Percentiles rank a stretch among this genome's conserved stretches.
These are phyloP conservation scores for Spathaspora girioi DNA, from an alignment of 805 yeast genomes.

Conservation along the genomic window DNA sequence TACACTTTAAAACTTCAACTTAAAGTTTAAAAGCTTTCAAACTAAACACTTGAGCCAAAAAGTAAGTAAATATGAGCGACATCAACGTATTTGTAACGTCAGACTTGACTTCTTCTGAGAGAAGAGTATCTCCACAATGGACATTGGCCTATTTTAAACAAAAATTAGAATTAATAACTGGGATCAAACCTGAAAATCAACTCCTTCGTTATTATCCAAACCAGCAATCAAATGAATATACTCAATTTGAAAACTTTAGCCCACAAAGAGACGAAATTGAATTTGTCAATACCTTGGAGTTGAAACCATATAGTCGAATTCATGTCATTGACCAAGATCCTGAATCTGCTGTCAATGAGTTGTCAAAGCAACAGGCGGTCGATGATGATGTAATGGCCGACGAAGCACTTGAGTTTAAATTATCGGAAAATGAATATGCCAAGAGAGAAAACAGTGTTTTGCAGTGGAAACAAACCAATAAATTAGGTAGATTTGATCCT, in stretches of 20 bases:
- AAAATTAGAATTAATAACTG: conserved; percentile 67
- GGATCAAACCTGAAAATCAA: conserved; percentile 61
- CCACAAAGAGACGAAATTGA: conserved; percentile 12
- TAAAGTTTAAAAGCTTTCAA: too few relatives aligned
- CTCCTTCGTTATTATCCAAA: conserved; percentile 43
- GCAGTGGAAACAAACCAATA: conserved; percentile 69
- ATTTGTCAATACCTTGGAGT: conserved; percentile 19
- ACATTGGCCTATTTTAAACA: conserved; percentile 47
- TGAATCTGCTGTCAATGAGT: conserved; percentile 45
- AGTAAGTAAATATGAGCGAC: conserved; percentile 25
- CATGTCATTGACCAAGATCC: conserved; percentile 58
- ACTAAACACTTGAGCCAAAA: too few relatives aligned
- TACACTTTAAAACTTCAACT: too few relatives aligned
- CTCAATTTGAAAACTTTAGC: conserved; percentile 13
- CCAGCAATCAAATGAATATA: conserved; percentile 33
- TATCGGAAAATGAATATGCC: conserved; percentile 62
- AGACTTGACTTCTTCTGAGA: conserved; percentile 62
- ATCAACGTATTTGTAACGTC: conserved; percentile 60
- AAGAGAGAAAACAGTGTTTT: conserved; percentile 59
- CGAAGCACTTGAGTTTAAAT: conserved; percentile 34
- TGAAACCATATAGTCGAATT: conserved; percentile 44
- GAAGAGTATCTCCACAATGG: conserved; percentile 65
- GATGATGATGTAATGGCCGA: conserved; percentile 19
- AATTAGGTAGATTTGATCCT: conserved; percentile 73
- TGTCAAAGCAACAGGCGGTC: conserved; percentile 16